Base-by-base conservation (phyloP, 208 protist genomes). In the Acanthamoeba lugdunensis region DNA sequence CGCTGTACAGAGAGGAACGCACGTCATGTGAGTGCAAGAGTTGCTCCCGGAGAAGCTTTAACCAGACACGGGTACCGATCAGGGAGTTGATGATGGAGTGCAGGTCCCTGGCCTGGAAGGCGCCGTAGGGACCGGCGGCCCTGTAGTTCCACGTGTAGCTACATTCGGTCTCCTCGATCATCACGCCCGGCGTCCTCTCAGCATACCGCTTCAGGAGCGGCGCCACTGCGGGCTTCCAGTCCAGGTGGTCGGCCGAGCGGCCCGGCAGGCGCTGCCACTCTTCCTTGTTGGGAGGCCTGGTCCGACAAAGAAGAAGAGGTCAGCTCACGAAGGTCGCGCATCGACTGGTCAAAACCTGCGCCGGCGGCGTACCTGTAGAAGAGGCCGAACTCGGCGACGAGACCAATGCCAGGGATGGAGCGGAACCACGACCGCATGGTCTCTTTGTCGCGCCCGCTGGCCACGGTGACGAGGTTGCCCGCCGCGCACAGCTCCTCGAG, bases 111-210 rank as follows among this genome's bases (percentile, higher is more conserved):
- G 79, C 79, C n/a, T 87, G 79, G 79, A 87, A 87, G 23, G 79
- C 45, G 25, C 79, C 79, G 25, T 87, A 87, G 50, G 79, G 79
- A 11, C 79, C 79, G 52, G 79, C 79, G 28, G 79, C 79, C 33
- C 85, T 71, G 85, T 91, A 91, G 48, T 91, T 67, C 85, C 85
- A 91, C 30, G 85, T 91, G 85, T 37, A 73, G 61, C 61, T 91
- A 1, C 54, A 11, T 41, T 91, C 61, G 30, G 54, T 91, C 33
- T 91, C 85, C 48, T 91, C 85, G 25, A 91, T 50, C 54, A 67
- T 67, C 16, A 67, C 63, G 52, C 85, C 85, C 33, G 85, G 85
- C 0, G 85, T 91, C 13, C 85, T 50, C 14, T 91, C 85, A n/a
- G 85, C 63, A n/a, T 91, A 91, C 14, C 63, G 85, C 85, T 75